Evolutionary conservation across 164 flowering plant genomes (phyloP).

Genomic region (Houttuynia cordata): DNA sequence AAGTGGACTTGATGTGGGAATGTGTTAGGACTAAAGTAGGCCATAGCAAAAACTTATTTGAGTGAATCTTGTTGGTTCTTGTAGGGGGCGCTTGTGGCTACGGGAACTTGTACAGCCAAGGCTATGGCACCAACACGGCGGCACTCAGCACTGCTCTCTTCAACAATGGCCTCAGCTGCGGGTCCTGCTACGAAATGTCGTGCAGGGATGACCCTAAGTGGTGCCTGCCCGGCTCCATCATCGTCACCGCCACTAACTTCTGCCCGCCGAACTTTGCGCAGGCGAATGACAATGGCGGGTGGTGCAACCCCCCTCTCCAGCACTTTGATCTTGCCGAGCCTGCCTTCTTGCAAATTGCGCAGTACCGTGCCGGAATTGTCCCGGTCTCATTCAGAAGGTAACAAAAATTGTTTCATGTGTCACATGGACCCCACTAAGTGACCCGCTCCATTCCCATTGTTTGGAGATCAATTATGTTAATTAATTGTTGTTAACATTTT

Average conservation of each 20-base stretch:
- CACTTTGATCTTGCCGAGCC: conserved; percentile 42
- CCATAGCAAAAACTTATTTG: too few species aligned
- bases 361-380: conserved; percentile 34
- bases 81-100: conserved; percentile 44
- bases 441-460: background rate
- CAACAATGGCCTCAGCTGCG: conserved; percentile 31
- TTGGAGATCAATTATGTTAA: background rate
- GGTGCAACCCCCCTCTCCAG: conserved; percentile 43
- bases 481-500: background rate
- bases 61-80: background rate
- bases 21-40: too few species aligned
- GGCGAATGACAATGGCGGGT: conserved; percentile 33
- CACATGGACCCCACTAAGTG: background rate
- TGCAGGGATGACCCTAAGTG: conserved; percentile 30
- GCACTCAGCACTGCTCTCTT: conserved; percentile 35
- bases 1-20: background rate
- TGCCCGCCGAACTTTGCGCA: conserved; percentile 31
- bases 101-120: conserved; percentile 34
- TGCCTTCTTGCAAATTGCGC: conserved; percentile 34
- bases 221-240: conserved; percentile 25
- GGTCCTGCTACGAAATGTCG: conserved; percentile 30
- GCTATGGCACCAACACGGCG: conserved; percentile 38
- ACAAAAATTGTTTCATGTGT: too few species aligned
- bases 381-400: conserved; percentile 34
- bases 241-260: conserved; percentile 35